phyloP scores from a whole-genome alignment of 2,329 filamentous ascomycete species.

The Geoglossum cookeanum region DNA sequence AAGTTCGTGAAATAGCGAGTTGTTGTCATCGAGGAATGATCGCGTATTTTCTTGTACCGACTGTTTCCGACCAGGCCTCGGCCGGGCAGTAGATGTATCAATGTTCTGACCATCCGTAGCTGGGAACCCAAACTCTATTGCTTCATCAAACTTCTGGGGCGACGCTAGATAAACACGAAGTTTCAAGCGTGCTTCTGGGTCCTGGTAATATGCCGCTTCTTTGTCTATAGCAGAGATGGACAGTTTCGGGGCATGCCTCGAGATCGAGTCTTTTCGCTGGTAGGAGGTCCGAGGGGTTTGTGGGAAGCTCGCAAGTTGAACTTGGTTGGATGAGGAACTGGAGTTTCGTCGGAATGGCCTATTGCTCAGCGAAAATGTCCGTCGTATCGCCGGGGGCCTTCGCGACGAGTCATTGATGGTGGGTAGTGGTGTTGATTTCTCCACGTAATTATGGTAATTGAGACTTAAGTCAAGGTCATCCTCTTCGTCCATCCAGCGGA shows the following conservation, averaged over 20 bases:
- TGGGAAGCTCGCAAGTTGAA: not conserved
- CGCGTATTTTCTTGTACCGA: not conserved
- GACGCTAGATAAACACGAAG: conserved; percentile 72
- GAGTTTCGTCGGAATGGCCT: not conserved
- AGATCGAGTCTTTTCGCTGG: not conserved
- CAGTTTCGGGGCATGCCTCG: not conserved
- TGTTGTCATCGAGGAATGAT: conserved; percentile 6
- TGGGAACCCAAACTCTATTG: conserved; percentile 83
- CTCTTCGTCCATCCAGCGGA: conserved; percentile 57
- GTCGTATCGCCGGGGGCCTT: conserved; percentile 1
- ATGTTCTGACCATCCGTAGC: conserved; percentile 22
- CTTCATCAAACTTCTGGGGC: conserved; percentile 89
- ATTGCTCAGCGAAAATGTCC: not conserved
- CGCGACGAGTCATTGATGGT: not conserved
- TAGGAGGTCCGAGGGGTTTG: not conserved
- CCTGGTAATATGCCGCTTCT: conserved; percentile 62
- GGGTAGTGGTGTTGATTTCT: not conserved
- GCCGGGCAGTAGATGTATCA: conserved; percentile 11
- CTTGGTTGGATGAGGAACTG: not conserved
- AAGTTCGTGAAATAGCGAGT: conserved; percentile 8
- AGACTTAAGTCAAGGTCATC: conserved; percentile 49
- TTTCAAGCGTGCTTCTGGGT: conserved; percentile 73
- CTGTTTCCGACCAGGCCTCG: conserved; percentile 5
- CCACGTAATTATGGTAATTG: conserved; percentile 40
- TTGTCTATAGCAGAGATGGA: conserved; percentile 1